These are phyloP conservation scores for Botryobasidium botryosum DNA, from an alignment of 768 basidiomycete species.

Conservation along the genomic window DNA sequence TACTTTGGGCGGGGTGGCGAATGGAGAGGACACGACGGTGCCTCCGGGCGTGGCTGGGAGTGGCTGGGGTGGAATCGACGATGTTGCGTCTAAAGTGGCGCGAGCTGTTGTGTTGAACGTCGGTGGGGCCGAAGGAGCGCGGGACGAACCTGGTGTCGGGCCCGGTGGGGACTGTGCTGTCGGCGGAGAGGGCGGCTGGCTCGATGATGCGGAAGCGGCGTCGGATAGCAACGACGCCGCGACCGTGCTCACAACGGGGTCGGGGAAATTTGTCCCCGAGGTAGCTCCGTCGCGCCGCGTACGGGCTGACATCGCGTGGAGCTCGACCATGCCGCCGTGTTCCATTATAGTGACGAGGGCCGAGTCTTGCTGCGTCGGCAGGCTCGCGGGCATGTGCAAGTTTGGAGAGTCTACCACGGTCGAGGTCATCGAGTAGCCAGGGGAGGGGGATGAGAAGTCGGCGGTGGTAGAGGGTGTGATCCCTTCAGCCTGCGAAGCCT, in stretches of 20 bases:
- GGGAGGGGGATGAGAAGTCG: not conserved
- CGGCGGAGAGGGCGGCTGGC: constrained; percentile 51
- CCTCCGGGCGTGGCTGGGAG: not conserved
- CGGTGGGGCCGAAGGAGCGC: too few relatives aligned
- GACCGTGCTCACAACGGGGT: too few relatives aligned
- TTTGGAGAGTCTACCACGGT: too few relatives aligned
- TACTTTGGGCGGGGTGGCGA: constrained; percentile 4
- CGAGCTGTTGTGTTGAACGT: constrained; percentile 57
- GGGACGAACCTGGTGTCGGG: constrained; percentile 95
- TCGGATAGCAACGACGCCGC: too few relatives aligned
- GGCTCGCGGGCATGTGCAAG: not conserved
- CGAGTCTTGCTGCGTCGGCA: not conserved
- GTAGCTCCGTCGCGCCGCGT: too few relatives aligned
- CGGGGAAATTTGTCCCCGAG: too few relatives aligned
- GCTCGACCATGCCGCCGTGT: constrained; percentile 6
- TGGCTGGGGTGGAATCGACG: not conserved
- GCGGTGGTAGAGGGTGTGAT: constrained; percentile 6
- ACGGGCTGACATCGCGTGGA: too few relatives aligned
- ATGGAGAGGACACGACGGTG: not conserved
- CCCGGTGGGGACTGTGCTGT: constrained; percentile 78
- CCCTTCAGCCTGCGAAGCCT: constrained; percentile 4
- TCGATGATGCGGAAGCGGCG: too few relatives aligned
- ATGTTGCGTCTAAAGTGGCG: too few relatives aligned
- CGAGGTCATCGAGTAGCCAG: too few relatives aligned
- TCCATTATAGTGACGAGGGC: constrained; percentile 8